Evolutionary conservation across 306 rosid genomes (phyloP), one percentile per base, ranked within the genome.

Genomic region (Trifolium repens): DNA sequence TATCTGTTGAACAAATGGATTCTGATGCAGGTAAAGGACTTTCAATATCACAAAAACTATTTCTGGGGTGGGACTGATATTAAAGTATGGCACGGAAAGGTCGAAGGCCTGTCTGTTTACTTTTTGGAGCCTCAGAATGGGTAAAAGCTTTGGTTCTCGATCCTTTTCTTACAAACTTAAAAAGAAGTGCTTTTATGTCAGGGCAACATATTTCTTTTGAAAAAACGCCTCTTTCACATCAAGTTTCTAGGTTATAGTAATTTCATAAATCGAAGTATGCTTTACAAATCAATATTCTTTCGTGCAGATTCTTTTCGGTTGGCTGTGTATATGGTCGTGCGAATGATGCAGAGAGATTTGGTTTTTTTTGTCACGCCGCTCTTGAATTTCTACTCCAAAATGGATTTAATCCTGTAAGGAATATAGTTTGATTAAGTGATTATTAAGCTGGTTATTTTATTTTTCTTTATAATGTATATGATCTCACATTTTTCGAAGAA

Each of bases 101-200:
- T 92, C 69, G 99, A 92, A 78, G 96, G 98, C 72, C 82, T 96
- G 73, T 83, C 97, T 43, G 98, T 92, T 74, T 90, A 87, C 93
- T 88, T 96, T 83, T 79, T 96, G 96, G 99, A 96, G 86, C 97
- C 98, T 77, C 98, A 87, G 78, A 96, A 96, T 78, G 87, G 99
- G 99, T 90, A 92, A 75, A 40, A 47, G 22, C 75, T 35, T 8
- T 87, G 74, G 39, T 57, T 69, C 66, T 74, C 11, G 53, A 16
- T 72, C 72, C 55, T 61, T 74, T 35, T 43, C 12, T 52, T n/a
- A 43, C 66, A 50, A 22, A 32, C 34, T 35, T 15, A 49, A 71
- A 50, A 26, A 34, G 30, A 16, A 58, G 11, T 10, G 59, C 24
- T 57, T 47, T 67, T 49, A 67, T 46, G 71, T 39, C 14, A 46